These are phyloP conservation scores for Corynespora cassiicola DNA, from an alignment of 2,329 filamentous ascomycete genomes.

Conservation along the genomic window DNA sequence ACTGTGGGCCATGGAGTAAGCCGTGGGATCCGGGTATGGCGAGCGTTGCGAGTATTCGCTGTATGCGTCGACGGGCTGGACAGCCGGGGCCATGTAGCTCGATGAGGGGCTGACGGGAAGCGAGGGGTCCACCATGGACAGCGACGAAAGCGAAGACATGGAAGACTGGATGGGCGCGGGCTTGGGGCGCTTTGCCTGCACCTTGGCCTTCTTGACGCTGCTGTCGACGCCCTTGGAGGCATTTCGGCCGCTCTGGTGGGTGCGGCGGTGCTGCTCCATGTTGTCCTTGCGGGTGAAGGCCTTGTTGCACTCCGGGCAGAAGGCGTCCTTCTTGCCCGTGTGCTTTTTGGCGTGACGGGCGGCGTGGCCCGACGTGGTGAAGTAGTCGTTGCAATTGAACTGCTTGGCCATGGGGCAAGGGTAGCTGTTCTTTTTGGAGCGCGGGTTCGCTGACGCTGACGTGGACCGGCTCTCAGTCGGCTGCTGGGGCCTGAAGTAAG, in stretches of 20 bases:
- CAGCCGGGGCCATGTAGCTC: constrained; percentile 33
- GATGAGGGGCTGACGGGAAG: constrained; percentile 36
- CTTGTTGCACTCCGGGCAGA: constrained; percentile 74
- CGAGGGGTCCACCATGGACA: constrained; percentile 36
- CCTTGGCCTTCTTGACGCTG: constrained; percentile 46
- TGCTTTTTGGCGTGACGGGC: constrained; percentile 86
- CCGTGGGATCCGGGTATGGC: constrained; percentile 37
- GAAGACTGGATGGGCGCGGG: constrained; percentile 38
- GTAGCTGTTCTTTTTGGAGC: constrained; percentile 70
- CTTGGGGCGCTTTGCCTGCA: constrained; percentile 40
- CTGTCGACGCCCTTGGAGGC: constrained; percentile 40
- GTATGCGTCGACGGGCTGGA: constrained; percentile 33
- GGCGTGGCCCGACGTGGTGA: constrained; percentile 85
- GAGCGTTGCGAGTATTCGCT: constrained; percentile 30
- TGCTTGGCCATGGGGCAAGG: constrained; percentile 76
- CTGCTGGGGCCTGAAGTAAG: constrained; percentile 26
- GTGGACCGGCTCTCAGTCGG: constrained; percentile 10
- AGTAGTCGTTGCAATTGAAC: constrained; percentile 77
- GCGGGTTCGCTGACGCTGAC: constrained; percentile 37
- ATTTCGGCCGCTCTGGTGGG: constrained; percentile 66
- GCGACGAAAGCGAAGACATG: constrained; percentile 21
- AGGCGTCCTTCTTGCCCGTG: constrained; percentile 79
- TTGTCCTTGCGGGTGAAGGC: constrained; percentile 84
- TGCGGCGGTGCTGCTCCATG: constrained; percentile 85
- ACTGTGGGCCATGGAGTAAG: constrained; percentile 27